Evolutionary conservation across 164 flowering plant genomes (phyloP), one percentile per base, ranked within the genome.

Genomic region (Akebia trifoliata): DNA sequence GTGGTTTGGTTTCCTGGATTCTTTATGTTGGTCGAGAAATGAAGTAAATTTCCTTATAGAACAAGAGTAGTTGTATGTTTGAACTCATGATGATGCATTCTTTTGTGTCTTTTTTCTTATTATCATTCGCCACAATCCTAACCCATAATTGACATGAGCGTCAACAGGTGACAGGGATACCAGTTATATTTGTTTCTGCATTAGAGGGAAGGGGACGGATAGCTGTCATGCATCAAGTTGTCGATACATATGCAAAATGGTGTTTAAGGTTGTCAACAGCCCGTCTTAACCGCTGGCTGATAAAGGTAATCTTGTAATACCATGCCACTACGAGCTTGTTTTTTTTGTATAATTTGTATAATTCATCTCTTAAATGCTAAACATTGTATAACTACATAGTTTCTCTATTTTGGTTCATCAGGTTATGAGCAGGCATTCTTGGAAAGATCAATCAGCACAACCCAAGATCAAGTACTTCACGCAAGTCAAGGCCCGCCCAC

Each of bases 391-490:
- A 1, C 28, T n/a, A 25, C 30, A 50, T 50, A 17, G 7, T 50
- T 12, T 30, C 26, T 49, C 5, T 50, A 15, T 18, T 18, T 32
- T 43, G 21, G 54, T 28, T 53, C 28, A 6, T 36, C 64, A 89
- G 96, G 90, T 89, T n/a, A 85, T 93, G 95, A 90, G 96, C 78
- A 75, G 97, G 72, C 99, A 90, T 73, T 93, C 99, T 1, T 93
- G 96, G 95, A 93, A 85, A 69, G 86, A 93, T 66, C 78, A 74
- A 53, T 82, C 87, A 3, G 73, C 95, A n/a, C 90, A 86, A 59
- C 90, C 97, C 26, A 93, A 86, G 75, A 65, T 93, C 57, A 93
- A 93, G 68, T 90, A 83, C 68, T 90, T 90, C 70, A 93, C 96
- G 6, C 97, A 93, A 64, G 97, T 93, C 56, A 93, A 93, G 72